Evolutionary conservation across 352 stramenopile species (phyloP).

Genomic region (Globisporangium okanoganense): DNA sequence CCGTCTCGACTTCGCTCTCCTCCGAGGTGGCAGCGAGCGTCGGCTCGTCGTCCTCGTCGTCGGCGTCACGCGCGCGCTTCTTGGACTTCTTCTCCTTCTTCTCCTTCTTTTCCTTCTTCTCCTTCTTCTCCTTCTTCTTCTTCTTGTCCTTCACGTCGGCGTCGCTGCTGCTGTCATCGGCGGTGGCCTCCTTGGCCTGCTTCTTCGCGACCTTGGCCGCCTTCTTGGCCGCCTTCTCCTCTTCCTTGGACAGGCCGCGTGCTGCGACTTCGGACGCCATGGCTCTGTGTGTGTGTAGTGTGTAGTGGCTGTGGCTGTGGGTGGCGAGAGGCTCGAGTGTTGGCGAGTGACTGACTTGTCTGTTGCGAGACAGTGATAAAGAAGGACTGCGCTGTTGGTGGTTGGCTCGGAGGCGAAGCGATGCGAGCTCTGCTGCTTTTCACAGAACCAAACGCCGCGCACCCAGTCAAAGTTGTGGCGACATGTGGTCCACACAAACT

Average conservation of each 20-base stretch:
- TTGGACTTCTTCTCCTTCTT: constrained; percentile 79
- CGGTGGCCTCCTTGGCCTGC: constrained; percentile 29
- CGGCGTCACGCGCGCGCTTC: constrained; percentile 51
- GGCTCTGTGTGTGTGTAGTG: neutral
- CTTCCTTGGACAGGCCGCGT: constrained; percentile 43
- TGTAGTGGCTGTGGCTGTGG: neutral
- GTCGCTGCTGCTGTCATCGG: constrained; percentile 10
- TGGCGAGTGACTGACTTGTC: neutral
- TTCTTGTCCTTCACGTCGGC: constrained; percentile 24
- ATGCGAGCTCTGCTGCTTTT: constrained; percentile 14
- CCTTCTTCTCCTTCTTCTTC: constrained; percentile 52
- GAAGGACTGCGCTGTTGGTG: neutral
- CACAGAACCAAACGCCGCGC: constrained; percentile 4
- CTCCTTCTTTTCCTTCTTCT: constrained; percentile 56
- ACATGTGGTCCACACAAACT: constrained; percentile 1
- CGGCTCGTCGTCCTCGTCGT: constrained; percentile 24
- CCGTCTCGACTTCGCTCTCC: constrained; percentile 49
- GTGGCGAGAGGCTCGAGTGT: constrained; percentile 9
- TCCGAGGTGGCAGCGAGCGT: constrained; percentile 39
- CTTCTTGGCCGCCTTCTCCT: constrained; percentile 63
- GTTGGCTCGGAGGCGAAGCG: constrained; percentile 7
- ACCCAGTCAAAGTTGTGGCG: constrained; percentile 3
- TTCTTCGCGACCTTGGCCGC: constrained; percentile 54
- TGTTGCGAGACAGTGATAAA: constrained; percentile 4
- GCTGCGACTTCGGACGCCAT: constrained; percentile 21